These are phyloP conservation scores for Yamadazyma triangularis DNA, from an alignment of 1,139 yeast genomes.

Conservation along the genomic window DNA sequence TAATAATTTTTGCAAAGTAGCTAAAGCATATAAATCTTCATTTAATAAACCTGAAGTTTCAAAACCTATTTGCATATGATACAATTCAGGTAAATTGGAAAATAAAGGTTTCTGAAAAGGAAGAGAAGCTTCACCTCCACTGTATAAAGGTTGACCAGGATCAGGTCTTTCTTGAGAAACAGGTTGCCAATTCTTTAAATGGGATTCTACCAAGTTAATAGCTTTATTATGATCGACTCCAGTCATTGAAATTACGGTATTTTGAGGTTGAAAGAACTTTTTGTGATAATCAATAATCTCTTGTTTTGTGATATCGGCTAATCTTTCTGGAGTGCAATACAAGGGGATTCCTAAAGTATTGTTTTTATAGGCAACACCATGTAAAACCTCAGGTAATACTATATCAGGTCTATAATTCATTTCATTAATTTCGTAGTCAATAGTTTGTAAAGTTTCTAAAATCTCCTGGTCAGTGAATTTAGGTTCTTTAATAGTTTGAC, in stretches of 20 bases:
- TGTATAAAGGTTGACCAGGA: constrained; percentile 52
- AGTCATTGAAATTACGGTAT: constrained; percentile 81
- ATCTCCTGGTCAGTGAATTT: constrained; percentile 65
- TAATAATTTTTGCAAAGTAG: constrained; percentile 84
- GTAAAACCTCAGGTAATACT: constrained; percentile 82
- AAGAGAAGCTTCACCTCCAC: constrained; percentile 73
- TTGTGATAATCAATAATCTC: constrained; percentile 61
- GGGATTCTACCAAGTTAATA: constrained; percentile 53
- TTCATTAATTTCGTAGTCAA: constrained; percentile 79
- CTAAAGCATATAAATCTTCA: constrained; percentile 87
- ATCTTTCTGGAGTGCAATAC: constrained; percentile 70
- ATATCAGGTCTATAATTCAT: constrained; percentile 82
- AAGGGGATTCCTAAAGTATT: constrained; percentile 85
- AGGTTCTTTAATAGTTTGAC: constrained; percentile 81
- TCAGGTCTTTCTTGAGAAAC: constrained; percentile 15
- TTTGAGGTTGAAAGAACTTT: constrained; percentile 72
- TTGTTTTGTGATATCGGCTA: constrained; percentile 50
- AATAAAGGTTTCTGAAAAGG: constrained; percentile 66
- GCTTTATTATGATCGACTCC: constrained; percentile 79
- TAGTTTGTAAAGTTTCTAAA: constrained; percentile 66
- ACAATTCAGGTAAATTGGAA: constrained; percentile 74
- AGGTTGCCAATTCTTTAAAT: constrained; percentile 38
- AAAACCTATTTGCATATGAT: constrained; percentile 83
- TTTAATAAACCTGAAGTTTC: constrained; percentile 82
- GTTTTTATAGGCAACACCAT: constrained; percentile 68